A percentile compares a stretch with the other conserved stretches of the same genome.
These are phyloP conservation scores for Penicillium atrosanguineum DNA, from an alignment of 495 filamentous ascomycete genomes.

Conservation along the genomic window DNA sequence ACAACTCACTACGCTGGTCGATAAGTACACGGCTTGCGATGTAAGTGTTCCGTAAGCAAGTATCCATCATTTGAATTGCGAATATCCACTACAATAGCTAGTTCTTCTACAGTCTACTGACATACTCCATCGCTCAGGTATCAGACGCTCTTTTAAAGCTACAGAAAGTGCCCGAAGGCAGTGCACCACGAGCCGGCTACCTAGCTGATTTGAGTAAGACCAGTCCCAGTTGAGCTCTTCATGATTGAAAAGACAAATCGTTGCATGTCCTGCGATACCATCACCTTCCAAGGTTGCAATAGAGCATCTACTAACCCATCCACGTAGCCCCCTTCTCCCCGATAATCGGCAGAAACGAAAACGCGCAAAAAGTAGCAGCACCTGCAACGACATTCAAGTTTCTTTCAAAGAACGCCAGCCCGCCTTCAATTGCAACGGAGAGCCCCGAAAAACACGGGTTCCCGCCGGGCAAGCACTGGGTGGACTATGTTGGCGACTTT, in stretches of 20 bases:
- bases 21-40: slow-evolving; percentile 50
- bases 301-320: not conserved
- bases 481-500: slow-evolving; percentile 46
- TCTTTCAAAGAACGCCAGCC: slow-evolving; percentile 42
- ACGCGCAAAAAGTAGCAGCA: slow-evolving; percentile 45
- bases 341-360: slow-evolving; percentile 29
- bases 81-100: not conserved
- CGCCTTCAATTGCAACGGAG: slow-evolving; percentile 23
- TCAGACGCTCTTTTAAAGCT: slow-evolving; percentile 63
- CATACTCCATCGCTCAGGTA: slow-evolving; percentile 34
- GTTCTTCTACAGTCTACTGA: not conserved
- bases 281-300: not conserved
- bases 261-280: not conserved
- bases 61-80: not conserved
- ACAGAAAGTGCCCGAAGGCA: slow-evolving; percentile 43
- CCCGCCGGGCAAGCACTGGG: slow-evolving; percentile 53
- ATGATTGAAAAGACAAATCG: not conserved
- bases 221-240: not conserved
- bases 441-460: slow-evolving; percentile 31
- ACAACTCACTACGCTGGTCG: slow-evolving; percentile 30
- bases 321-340: slow-evolving; percentile 33
- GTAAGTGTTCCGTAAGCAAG: slow-evolving; percentile 20
- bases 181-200: slow-evolving; percentile 49
- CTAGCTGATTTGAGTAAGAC: slow-evolving; percentile 59
- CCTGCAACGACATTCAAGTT: slow-evolving; percentile 66